phyloP scores from a whole-genome alignment of 2,329 filamentous ascomycete species.

The Gliomastix tumulicola region DNA sequence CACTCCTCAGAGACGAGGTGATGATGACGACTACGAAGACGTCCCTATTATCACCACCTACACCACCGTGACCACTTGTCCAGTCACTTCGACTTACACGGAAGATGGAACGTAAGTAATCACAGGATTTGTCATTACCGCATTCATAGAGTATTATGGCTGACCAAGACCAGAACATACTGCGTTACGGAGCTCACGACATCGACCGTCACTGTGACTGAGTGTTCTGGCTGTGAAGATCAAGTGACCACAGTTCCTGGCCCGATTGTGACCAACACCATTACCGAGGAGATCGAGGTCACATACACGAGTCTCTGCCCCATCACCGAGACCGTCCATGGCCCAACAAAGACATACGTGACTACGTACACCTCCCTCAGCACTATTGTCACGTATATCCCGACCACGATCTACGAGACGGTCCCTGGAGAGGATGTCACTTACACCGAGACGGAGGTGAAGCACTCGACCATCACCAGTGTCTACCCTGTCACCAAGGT shows the following conservation, averaged over 20 bases:
- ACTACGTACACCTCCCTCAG: constrained; percentile 16
- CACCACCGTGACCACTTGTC: constrained; percentile 36
- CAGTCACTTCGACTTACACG: constrained; percentile 34
- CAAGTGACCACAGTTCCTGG: constrained; percentile 27
- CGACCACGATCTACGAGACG: constrained; percentile 23
- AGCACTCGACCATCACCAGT: constrained; percentile 34
- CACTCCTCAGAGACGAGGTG: too few species aligned
- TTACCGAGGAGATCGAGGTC: constrained; percentile 18
- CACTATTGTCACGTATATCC: constrained; percentile 19
- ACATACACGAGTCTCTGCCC: constrained; percentile 9
- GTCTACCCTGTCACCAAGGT: constrained; percentile 38
- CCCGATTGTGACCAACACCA: constrained; percentile 19
- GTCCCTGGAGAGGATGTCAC: constrained; percentile 23
- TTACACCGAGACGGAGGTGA: constrained; percentile 26
- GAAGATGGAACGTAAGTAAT: constrained; percentile 31
- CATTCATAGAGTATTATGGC: too few species aligned
- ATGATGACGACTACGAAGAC: not conserved
- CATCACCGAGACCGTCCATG: constrained; percentile 25
- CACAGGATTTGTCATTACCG: too few species aligned
- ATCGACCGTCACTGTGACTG: constrained; percentile 33
- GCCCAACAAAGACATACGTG: constrained; percentile 19
- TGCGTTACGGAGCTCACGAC: constrained; percentile 32
- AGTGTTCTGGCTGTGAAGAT: constrained; percentile 27
- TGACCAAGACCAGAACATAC: constrained; percentile 35
- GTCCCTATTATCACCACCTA: constrained; percentile 18